These are phyloP conservation scores for Sporisorium exsertum DNA, from an alignment of 1,284 basidiomycete genomes.

Conservation along the genomic window DNA sequence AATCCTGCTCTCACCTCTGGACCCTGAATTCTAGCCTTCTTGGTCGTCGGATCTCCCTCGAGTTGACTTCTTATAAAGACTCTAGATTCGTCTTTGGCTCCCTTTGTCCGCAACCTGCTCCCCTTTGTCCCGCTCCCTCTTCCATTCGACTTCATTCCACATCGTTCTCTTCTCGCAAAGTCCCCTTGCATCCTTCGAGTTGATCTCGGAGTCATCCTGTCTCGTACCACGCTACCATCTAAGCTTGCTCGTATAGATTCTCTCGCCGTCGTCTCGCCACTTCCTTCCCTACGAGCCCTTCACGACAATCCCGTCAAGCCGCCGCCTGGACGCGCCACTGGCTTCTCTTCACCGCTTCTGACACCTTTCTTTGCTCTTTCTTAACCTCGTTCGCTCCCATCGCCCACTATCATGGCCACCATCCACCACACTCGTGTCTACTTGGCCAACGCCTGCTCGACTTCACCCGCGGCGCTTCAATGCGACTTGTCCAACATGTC, in stretches of 20 bases:
- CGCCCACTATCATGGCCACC: conserved; percentile 18
- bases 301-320: not conserved
- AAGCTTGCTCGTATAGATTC: conserved; percentile 20
- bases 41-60: not conserved
- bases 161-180: not conserved
- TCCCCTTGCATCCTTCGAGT: conserved; percentile 12
- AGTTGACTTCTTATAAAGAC: not conserved
- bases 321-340: not conserved
- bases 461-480: conserved; percentile 20
- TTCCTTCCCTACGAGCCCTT: not conserved
- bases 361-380: conserved; percentile 8
- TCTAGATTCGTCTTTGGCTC: not conserved
- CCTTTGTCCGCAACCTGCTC: not conserved
- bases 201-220: conserved; percentile 13
- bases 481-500: conserved; percentile 36
- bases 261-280: conserved; percentile 10
- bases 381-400: not conserved
- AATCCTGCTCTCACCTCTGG: not conserved
- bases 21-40: not conserved
- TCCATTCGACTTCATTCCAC: not conserved
- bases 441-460: conserved; percentile 18
- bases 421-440: conserved; percentile 22
- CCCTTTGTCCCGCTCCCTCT: not conserved
- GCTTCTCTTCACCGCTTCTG: conserved; percentile 7
- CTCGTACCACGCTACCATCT: not conserved